Base-by-base conservation (phyloP, 148 eudicot species). In the Rhododendron williamsianum region DNA sequence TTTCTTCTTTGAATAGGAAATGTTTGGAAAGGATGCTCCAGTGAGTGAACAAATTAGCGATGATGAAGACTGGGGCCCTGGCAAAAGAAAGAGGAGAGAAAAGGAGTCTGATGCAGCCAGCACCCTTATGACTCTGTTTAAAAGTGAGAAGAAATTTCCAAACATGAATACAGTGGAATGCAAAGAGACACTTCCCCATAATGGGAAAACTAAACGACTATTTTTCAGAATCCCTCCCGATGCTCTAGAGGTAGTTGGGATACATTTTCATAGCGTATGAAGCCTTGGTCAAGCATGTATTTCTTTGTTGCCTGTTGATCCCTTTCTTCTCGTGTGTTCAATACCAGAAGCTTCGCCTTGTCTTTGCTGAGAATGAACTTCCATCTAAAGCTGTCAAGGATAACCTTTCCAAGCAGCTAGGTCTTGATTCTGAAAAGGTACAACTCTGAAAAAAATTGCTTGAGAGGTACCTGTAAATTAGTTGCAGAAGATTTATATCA, bases 51-150 rank as follows among this genome's bases (percentile, higher is more conserved):
- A 93, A 86, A 85, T 83, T 52, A 96, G 96, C 79, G 99, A 96
- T 81, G 99, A 96, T 87, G 99, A 96, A 88, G 99, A 96, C 82
- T 96, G 99, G 99, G 97, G 96, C 82, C 99, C 99, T 56, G 84
- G 87, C 71, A 92, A 87, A 82, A 90, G 91, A 85, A 91, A 90
- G 88, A 92, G 91, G 80, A 93, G 93, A 90, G 87, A 79, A 85
- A 96, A 94, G 90, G 97, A 91, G 90, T 84, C 91, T 87, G 93
- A 92, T 91, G 98, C 93, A 85, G 94, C 94, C 49, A 89, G 84
- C 89, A 93, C 92, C 79, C 91, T 93, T 78, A 90, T 93, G 92
- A 89, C 94, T 85, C 87, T 90, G 3, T 87, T 91, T 90, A 97
- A 88, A 84, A 87, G 84, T 80, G 91, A 94, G 85, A 86, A 81